Percentiles rank a stretch among this genome's conserved stretches.
These are phyloP conservation scores for Leptoxyphium fumago DNA, from an alignment of 2,329 filamentous ascomycete genomes.

Conservation along the genomic window DNA sequence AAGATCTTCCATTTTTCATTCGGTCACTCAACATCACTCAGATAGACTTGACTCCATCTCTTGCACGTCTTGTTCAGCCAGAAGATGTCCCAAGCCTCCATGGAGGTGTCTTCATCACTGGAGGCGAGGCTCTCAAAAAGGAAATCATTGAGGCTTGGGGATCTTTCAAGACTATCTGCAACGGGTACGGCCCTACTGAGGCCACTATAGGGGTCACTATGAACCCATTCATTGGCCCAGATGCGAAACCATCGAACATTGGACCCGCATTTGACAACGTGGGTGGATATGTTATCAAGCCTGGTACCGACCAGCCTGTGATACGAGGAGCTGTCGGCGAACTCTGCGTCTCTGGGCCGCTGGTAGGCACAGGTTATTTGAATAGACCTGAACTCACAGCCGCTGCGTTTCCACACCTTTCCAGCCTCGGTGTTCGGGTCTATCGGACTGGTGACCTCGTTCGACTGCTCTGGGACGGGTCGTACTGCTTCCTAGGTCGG, in stretches of 20 bases:
- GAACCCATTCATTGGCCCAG: constrained; percentile 62
- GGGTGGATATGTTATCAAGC: constrained; percentile 62
- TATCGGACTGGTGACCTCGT: constrained; percentile 88
- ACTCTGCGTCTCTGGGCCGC: constrained; percentile 70
- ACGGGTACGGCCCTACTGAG: constrained; percentile 81
- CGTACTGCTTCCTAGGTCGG: constrained; percentile 75
- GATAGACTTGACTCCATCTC: constrained; percentile 78
- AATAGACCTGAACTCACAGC: constrained; percentile 63
- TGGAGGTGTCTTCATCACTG: constrained; percentile 80
- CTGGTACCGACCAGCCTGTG: constrained; percentile 55
- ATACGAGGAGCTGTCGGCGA: constrained; percentile 70
- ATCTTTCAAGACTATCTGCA: constrained; percentile 65
- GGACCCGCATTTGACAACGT: constrained; percentile 79
- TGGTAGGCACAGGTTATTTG: constrained; percentile 82
- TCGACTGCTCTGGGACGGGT: constrained; percentile 61
- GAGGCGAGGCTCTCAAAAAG: constrained; percentile 74
- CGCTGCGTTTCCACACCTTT: constrained; percentile 58
- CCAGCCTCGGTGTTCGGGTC: constrained; percentile 33
- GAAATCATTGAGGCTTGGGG: constrained; percentile 85
- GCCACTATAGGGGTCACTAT: constrained; percentile 88
- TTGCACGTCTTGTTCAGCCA: constrained; percentile 65
- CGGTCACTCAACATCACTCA: constrained; percentile 64
- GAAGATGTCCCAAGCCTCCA: constrained; percentile 68
- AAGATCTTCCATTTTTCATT: constrained; percentile 64
- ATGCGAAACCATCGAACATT: constrained; percentile 76